Conservation (phyloP, 306 rosid genomes). For the Herpetospermum pedunculosum region DNA sequence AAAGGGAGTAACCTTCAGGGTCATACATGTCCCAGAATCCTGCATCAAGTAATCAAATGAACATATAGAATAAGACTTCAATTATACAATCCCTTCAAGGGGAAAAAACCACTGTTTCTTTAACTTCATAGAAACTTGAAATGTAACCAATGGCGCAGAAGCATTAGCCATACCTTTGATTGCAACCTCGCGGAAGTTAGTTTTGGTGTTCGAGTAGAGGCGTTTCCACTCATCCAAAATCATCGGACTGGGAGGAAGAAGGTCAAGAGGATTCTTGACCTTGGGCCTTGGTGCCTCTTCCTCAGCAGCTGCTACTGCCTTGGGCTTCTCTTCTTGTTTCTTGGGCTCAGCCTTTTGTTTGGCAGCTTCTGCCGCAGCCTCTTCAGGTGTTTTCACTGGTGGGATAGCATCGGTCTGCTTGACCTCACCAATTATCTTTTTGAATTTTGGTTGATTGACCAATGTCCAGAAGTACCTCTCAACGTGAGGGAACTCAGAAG, state of each 20-base stretch:
- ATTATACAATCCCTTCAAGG: not conserved
- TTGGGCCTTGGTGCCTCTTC: conserved; percentile 92
- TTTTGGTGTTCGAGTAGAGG: conserved; percentile 81
- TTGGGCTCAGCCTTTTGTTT: conserved; percentile 58
- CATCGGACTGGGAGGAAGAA: conserved; percentile 87
- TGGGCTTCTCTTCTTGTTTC: conserved; percentile 41
- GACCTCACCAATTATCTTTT: conserved; percentile 57
- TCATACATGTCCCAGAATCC: conserved; percentile 98
- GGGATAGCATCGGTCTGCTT: conserved; percentile 48
- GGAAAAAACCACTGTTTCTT: not conserved
- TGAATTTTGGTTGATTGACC: conserved; percentile 84
- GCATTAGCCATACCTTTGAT: conserved; percentile 45
- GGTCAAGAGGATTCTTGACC: conserved; percentile 77
- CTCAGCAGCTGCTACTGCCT: conserved; percentile 31
- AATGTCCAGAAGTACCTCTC: conserved; percentile 93
- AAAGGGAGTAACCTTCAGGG: conserved; percentile 85
- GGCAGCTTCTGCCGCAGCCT: conserved; percentile 40
- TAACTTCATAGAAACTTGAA: not conserved
- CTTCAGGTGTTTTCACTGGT: conserved; percentile 62
- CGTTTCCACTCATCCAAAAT: conserved; percentile 87
- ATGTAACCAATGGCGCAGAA: not conserved
- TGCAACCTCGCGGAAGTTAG: conserved; percentile 93
- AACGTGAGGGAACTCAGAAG: conserved; percentile 80
- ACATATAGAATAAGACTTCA: not conserved
- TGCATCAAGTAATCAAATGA: conserved; percentile 11